Evolutionary conservation across 1,284 basidiomycete genomes (phyloP).

Genomic region (Papiliotrema flavescens): DNA sequence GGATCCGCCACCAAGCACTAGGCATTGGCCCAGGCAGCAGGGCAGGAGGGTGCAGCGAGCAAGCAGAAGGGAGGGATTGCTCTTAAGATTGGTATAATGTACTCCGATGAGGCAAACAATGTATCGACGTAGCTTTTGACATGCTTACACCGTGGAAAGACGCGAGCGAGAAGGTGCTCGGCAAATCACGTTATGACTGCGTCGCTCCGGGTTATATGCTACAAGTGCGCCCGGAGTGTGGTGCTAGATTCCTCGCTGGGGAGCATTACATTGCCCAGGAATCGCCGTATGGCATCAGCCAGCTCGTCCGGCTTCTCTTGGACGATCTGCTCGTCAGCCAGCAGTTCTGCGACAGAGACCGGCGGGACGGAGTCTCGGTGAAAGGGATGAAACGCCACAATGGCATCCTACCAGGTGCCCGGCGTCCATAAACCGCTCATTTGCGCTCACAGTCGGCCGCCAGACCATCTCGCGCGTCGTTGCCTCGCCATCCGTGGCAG

Average conservation of each 20-base stretch:
- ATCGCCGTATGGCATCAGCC: slow-evolving; percentile 31
- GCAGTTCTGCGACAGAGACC: not conserved
- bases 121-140: no score
- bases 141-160: no score
- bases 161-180: no score
- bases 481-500: slow-evolving; percentile 26
- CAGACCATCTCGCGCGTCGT: slow-evolving; percentile 33
- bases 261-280: slow-evolving; percentile 20
- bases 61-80: no score
- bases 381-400: no score
- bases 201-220: not conserved
- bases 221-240: slow-evolving; percentile 1
- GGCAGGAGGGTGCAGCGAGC: no score
- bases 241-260: not conserved
- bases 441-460: slow-evolving; percentile 23
- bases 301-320: slow-evolving; percentile 38
- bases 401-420: slow-evolving; percentile 42
- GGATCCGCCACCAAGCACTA: not conserved
- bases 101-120: no score
- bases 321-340: slow-evolving; percentile 17
- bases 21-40: no score
- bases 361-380: no score
- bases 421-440: slow-evolving; percentile 31
- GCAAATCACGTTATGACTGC: no score
- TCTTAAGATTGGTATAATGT: no score